Percentiles rank a stretch among this genome's conserved stretches.
These are phyloP conservation scores for Talaromyces sp. DNA, from an alignment of 2,329 filamentous ascomycete genomes.

Conservation along the genomic window DNA sequence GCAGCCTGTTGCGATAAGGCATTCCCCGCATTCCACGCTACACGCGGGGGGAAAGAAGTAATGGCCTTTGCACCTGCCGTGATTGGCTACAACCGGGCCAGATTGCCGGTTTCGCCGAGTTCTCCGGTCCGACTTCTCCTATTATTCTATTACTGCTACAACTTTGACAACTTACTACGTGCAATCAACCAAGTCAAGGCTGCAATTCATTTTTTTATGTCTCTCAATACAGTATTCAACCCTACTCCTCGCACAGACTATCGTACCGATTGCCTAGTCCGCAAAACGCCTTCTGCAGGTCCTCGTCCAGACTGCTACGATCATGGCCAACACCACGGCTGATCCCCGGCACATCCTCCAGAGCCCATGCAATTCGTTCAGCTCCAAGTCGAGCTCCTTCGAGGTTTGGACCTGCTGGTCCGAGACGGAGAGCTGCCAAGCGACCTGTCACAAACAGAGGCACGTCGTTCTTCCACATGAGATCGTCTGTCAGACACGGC, in stretches of 20 bases:
- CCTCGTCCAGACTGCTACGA: constrained; percentile 19
- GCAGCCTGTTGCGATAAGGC: background rate
- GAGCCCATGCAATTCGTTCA: constrained; percentile 67
- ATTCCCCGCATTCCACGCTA: constrained; percentile 7
- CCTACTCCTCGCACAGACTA: constrained; percentile 18
- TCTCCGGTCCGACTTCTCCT: background rate
- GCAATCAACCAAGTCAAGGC: background rate
- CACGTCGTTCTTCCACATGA: constrained; percentile 70
- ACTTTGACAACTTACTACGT: background rate
- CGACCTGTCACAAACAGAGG: constrained; percentile 68
- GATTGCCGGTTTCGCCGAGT: background rate
- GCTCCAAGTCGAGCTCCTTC: constrained; percentile 69
- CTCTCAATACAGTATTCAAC: background rate
- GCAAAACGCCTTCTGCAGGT: constrained; percentile 31
- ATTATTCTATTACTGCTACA: background rate
- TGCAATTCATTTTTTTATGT: background rate
- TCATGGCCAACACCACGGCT: constrained; percentile 11
- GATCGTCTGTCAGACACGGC: constrained; percentile 69
- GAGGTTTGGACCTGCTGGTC: constrained; percentile 68
- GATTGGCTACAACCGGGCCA: background rate
- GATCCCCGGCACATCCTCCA: constrained; percentile 54
- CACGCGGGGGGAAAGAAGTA: background rate
- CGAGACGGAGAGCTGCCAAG: constrained; percentile 63
- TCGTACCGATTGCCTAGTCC: constrained; percentile 38
- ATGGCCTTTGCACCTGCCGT: background rate